Conservation (phyloP, 2,329 filamentous ascomycete species). For the Botryotinia narcissicola region DNA sequence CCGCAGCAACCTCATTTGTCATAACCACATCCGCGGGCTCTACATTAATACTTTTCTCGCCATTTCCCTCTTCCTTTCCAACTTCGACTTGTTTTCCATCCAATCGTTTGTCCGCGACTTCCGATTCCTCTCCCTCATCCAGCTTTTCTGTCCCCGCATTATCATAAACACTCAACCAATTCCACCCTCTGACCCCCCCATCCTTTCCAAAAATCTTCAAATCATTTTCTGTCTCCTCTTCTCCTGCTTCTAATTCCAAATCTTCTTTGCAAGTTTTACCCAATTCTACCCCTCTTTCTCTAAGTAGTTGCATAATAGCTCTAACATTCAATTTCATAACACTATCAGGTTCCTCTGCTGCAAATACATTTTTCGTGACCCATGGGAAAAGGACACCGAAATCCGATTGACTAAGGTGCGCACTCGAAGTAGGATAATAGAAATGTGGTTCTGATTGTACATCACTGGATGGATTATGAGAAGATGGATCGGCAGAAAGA, state of each 20-base stretch:
- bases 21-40: constrained; percentile 29
- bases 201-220: constrained; percentile 31
- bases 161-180: constrained; percentile 31
- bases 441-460: constrained; percentile 54
- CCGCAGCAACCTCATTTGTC: constrained; percentile 21
- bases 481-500: constrained; percentile 55
- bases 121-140: constrained; percentile 25
- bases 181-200: constrained; percentile 34
- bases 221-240: constrained; percentile 29
- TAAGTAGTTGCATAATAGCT: constrained; percentile 56
- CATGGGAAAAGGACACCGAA: constrained; percentile 81
- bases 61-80: constrained; percentile 13
- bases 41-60: neutral
- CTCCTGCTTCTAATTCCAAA: constrained; percentile 38
- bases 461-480: constrained; percentile 40
- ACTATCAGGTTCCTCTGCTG: constrained; percentile 56
- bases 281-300: constrained; percentile 50
- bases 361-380: constrained; percentile 58
- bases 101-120: neutral
- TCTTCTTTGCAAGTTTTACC: constrained; percentile 46
- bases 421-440: constrained; percentile 71
- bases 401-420: constrained; percentile 79
- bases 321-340: constrained; percentile 58
- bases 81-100: constrained; percentile 10
- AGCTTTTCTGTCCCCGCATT: neutral